Evolutionary conservation across 768 basidiomycete species (phyloP).

Genomic region (Daedaleopsis sinensis): DNA sequence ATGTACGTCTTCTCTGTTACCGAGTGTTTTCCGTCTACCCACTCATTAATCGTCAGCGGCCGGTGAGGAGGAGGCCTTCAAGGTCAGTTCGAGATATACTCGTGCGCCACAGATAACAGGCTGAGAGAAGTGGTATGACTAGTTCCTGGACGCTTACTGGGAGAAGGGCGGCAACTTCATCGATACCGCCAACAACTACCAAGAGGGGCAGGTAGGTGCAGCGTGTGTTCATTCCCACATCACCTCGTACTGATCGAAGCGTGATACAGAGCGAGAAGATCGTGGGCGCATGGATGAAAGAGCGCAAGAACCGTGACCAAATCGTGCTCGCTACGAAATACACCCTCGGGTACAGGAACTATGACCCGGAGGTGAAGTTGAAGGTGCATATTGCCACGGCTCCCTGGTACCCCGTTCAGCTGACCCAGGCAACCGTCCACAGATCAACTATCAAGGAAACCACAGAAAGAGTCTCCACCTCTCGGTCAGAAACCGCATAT

Average conservation of each 20-base stretch:
- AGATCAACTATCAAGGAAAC: conserved; percentile 17
- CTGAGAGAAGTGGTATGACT: conserved; percentile 30
- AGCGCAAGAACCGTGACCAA: conserved; percentile 38
- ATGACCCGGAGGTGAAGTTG: background rate
- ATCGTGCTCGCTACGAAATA: conserved; percentile 38
- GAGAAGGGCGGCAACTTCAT: conserved; percentile 52
- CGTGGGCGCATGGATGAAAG: conserved; percentile 46
- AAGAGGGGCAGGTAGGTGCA: background rate
- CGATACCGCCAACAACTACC: conserved; percentile 44
- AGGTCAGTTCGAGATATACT: background rate
- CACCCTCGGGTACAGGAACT: conserved; percentile 2
- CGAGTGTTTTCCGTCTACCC: background rate
- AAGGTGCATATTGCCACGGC: background rate
- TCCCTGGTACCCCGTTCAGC: too few relatives aligned
- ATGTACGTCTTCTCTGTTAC: background rate
- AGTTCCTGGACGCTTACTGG: conserved; percentile 47
- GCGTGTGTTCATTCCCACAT: too few relatives aligned
- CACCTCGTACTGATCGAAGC: conserved; percentile 19
- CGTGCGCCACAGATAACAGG: conserved; percentile 29
- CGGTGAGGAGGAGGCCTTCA: background rate
- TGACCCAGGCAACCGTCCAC: too few relatives aligned
- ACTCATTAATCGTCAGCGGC: background rate
- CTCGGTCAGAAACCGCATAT: conserved; percentile 30
- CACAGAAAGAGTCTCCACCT: conserved; percentile 15
- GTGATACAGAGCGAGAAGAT: conserved; percentile 31